Evolutionary conservation across 208 protist genomes (phyloP).

Genomic region (Acanthamoeba rhysodes): DNA sequence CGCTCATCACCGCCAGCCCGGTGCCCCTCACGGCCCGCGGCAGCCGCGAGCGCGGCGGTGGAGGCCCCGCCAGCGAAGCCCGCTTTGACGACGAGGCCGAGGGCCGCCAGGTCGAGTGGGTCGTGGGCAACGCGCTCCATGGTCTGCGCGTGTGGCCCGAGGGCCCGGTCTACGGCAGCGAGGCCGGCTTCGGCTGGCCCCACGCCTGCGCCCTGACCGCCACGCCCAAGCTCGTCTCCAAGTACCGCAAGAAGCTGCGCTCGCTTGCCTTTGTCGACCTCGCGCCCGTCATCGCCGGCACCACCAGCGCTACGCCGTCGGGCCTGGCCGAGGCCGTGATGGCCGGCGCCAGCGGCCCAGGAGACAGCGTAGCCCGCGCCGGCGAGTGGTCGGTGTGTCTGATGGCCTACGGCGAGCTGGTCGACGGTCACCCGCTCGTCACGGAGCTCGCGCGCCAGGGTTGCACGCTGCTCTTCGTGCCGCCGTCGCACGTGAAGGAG

Average conservation of each 20-base stretch:
- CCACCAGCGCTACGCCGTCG: background rate
- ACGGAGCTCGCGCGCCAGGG: background rate
- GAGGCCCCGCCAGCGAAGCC: background rate
- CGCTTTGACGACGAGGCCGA: background rate
- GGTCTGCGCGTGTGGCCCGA: slow-evolving; percentile 15
- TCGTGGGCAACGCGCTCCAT: slow-evolving; percentile 6
- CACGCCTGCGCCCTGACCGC: slow-evolving; percentile 13
- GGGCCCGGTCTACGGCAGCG: slow-evolving; percentile 16
- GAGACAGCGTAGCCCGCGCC: background rate
- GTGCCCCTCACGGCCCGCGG: background rate
- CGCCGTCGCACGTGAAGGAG: slow-evolving; percentile 38
- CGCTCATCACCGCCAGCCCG: background rate
- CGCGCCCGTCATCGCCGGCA: background rate
- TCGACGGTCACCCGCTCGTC: slow-evolving; percentile 21
- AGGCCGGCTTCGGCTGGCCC: slow-evolving; percentile 14
- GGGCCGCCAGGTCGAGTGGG: background rate
- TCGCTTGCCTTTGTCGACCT: slow-evolving; percentile 8
- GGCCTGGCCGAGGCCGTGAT: background rate
- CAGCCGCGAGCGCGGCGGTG: background rate
- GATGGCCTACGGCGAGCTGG: slow-evolving; percentile 21
- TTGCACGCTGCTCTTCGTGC: slow-evolving; percentile 39
- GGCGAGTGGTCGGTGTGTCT: slow-evolving; percentile 27
- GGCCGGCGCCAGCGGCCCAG: background rate
- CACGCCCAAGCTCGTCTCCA: slow-evolving; percentile 39
- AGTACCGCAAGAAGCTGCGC: slow-evolving; percentile 28